Evolutionary conservation across 2,329 filamentous ascomycete genomes (phyloP).

Genomic region (Fusarium hostae): DNA sequence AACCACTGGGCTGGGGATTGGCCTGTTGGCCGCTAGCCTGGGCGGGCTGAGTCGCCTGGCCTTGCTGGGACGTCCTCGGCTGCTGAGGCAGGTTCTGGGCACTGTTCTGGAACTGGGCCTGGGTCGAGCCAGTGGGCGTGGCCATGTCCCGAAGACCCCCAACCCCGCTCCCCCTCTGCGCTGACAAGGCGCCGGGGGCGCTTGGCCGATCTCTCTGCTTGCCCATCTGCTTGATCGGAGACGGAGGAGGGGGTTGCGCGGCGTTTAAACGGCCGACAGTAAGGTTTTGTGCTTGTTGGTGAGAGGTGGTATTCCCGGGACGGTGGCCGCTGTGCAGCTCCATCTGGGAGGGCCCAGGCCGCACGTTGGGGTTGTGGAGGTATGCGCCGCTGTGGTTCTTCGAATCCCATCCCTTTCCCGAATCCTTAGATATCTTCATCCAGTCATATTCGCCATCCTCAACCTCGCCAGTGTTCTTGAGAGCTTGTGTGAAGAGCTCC

Average conservation of each 20-base stretch:
- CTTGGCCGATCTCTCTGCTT: conserved; percentile 81
- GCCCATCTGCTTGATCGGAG: conserved; percentile 83
- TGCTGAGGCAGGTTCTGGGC: conserved; percentile 83
- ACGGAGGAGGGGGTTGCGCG: conserved; percentile 88
- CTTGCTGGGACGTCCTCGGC: conserved; percentile 70
- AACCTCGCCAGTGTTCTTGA: conserved; percentile 93
- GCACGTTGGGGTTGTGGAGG: conserved; percentile 80
- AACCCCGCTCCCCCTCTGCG: conserved; percentile 80
- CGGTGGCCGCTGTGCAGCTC: conserved; percentile 82
- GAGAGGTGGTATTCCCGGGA: conserved; percentile 72
- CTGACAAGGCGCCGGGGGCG: conserved; percentile 76
- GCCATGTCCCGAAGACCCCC: conserved; percentile 79
- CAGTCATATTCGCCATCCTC: conserved; percentile 99
- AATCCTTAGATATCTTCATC: conserved; percentile 92
- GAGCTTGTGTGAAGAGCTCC: conserved; percentile 93
- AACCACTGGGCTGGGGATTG: conserved; percentile 81
- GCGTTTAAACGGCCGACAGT: conserved; percentile 93
- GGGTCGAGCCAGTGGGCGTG: conserved; percentile 89
- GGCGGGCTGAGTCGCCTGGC: conserved; percentile 65
- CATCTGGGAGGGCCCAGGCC: conserved; percentile 84
- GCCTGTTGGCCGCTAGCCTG: conserved; percentile 65
- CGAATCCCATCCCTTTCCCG: conserved; percentile 88
- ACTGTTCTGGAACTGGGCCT: conserved; percentile 97
- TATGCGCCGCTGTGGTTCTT: conserved; percentile 72
- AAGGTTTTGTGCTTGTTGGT: conserved; percentile 71